Percentiles rank a stretch among this genome's conserved stretches.
These are phyloP conservation scores for Ustilago hordei DNA, from an alignment of 1,284 basidiomycete species.

Conservation along the genomic window DNA sequence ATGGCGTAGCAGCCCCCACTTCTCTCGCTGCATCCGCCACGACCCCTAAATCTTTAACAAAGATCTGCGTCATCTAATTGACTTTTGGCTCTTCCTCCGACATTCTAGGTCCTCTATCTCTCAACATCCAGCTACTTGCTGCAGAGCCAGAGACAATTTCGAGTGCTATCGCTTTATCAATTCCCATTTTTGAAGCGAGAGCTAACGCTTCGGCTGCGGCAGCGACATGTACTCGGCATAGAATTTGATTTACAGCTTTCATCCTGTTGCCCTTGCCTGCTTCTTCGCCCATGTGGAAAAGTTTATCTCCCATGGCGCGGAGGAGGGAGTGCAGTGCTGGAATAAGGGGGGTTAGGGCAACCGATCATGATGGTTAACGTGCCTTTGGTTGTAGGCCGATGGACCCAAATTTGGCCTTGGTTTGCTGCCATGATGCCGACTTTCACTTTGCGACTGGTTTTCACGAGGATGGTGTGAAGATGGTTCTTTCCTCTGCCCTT, in stretches of 20 bases:
- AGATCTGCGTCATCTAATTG: constrained; percentile 26
- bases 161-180: constrained; percentile 67
- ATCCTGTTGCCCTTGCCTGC: constrained; percentile 54
- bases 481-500: background rate
- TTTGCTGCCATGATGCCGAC: background rate
- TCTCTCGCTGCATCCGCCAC: constrained; percentile 25
- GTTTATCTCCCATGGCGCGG: constrained; percentile 57
- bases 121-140: constrained; percentile 66
- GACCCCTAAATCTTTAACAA: constrained; percentile 34
- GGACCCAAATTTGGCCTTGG: constrained; percentile 22
- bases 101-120: constrained; percentile 61
- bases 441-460: background rate
- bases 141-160: constrained; percentile 67
- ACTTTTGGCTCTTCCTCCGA: constrained; percentile 29
- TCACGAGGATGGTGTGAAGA: background rate
- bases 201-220: constrained; percentile 70
- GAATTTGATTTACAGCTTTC: constrained; percentile 66
- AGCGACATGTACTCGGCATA: constrained; percentile 69
- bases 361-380: constrained; percentile 69
- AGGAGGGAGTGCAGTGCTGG: constrained; percentile 62
- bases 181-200: constrained; percentile 67
- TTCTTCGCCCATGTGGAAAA: constrained; percentile 67
- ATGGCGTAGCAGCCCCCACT: constrained; percentile 21
- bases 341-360: constrained; percentile 50
- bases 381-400: constrained; percentile 56